These are phyloP conservation scores for Umbelopsis vinacea DNA, from an alignment of 192 early-diverging fungal genomes.

Conservation along the genomic window DNA sequence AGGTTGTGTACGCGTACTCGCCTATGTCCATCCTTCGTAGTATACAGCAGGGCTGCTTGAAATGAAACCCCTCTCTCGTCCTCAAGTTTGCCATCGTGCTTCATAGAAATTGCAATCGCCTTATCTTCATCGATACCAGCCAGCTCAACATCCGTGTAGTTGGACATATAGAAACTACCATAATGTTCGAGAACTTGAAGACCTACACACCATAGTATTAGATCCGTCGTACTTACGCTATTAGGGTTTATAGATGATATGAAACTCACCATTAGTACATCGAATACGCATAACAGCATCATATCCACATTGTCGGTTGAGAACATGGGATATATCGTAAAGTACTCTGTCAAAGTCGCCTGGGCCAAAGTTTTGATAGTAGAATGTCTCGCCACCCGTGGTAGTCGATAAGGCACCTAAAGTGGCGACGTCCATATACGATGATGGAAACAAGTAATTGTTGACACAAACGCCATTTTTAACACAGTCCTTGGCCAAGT, in stretches of 20 bases:
- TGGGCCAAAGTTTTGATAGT: conserved; percentile 83
- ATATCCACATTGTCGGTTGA: conserved; percentile 82
- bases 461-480: conserved; percentile 84
- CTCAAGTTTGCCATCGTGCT: conserved; percentile 92
- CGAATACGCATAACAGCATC: conserved; percentile 91
- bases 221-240: no score
- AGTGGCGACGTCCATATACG: conserved; percentile 91
- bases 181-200: conserved; percentile 88
- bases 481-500: conserved; percentile 84
- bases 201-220: conserved; percentile 40
- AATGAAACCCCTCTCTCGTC: conserved; percentile 84
- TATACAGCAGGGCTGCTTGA: conserved; percentile 97
- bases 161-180: conserved; percentile 96
- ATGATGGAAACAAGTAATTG: conserved; percentile 86
- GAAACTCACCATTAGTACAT: conserved; percentile 74
- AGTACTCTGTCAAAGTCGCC: conserved; percentile 74
- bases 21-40: conserved; percentile 86
- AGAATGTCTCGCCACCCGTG: conserved; percentile 87
- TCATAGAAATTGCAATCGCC: conserved; percentile 84
- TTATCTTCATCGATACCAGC: conserved; percentile 90
- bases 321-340: conserved; percentile 74
- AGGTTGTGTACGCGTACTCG: conserved; percentile 93
- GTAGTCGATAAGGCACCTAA: conserved; percentile 74
- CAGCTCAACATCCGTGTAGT: conserved; percentile 90
- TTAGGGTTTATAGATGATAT: no score